phyloP scores from a whole-genome alignment of 169 alveolate species.

The Eimeria sp. region DNA sequence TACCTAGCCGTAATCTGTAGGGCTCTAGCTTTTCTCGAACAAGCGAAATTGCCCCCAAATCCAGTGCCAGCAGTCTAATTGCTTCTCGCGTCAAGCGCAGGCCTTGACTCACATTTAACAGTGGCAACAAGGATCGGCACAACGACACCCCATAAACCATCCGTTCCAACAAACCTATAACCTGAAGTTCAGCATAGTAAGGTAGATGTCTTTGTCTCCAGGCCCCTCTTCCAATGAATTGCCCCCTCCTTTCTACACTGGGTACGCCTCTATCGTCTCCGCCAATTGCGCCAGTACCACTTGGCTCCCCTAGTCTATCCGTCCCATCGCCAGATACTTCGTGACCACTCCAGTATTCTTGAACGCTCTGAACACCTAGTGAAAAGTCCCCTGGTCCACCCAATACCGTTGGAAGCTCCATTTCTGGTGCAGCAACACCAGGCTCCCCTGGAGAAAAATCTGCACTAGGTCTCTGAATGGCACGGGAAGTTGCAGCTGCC shows the following conservation, averaged over 20 bases:
- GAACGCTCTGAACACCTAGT: not conserved
- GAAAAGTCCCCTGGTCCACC: not conserved
- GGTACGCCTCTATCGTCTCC: not conserved
- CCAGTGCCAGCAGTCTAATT: not conserved
- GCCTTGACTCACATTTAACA: not conserved
- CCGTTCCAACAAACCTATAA: not conserved
- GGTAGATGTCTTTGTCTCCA: not conserved
- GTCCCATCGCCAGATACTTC: not conserved
- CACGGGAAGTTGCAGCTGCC: not conserved
- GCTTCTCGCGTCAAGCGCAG: not conserved
- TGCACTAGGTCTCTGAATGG: not conserved
- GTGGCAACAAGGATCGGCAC: not conserved
- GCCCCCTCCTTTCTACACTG: not conserved
- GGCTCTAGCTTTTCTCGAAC: not conserved
- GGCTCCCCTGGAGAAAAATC: not conserved
- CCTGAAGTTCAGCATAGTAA: not conserved
- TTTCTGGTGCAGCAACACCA: not conserved
- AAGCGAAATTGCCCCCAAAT: not conserved
- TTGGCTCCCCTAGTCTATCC: not conserved
- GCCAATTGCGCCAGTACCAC: not conserved
- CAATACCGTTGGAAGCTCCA: not conserved
- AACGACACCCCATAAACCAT: not conserved
- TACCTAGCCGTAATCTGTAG: not conserved
- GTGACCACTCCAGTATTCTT: not conserved
- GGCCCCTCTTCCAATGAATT: not conserved